Conservation (phyloP, 441 rosid genomes). For the Pelargonium citronellum region DNA sequence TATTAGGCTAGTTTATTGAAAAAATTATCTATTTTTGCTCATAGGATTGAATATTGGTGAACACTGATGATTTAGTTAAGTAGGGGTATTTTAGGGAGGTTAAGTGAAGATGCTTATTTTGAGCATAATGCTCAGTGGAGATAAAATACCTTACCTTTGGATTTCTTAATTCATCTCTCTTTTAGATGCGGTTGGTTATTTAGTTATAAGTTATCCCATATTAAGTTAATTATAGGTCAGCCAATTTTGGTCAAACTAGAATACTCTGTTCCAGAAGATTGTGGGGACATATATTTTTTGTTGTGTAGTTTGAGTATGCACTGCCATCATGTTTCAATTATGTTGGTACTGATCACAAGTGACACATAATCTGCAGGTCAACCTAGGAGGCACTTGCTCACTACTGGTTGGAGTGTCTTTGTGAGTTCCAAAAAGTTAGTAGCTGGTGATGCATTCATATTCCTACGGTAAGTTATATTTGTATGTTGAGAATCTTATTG, state of each 20-base stretch:
- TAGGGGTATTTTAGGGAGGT: no score
- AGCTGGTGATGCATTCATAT: conserved; percentile 98
- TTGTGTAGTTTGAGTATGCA: neutral
- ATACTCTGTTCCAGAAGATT: neutral
- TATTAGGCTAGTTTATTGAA: no score
- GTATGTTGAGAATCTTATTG: conserved; percentile 10
- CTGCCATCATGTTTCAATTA: neutral
- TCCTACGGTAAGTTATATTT: conserved; percentile 54
- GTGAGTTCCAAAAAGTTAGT: conserved; percentile 93
- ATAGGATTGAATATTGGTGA: no score
- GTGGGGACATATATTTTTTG: neutral
- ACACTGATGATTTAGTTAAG: no score
- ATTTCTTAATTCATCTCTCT: neutral
- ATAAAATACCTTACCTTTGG: neutral
- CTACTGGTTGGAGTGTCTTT: conserved; percentile 97
- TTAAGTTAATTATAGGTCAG: neutral
- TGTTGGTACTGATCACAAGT: neutral
- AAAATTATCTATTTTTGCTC: no score
- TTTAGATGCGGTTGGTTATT: neutral
- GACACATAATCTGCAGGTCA: conserved; percentile 42
- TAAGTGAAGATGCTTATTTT: no score
- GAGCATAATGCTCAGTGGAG: neutral
- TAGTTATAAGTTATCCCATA: neutral
- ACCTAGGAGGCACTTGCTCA: conserved; percentile 94
- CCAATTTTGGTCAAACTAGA: neutral